Conservation (phyloP, 2,329 filamentous ascomycete genomes). For the Pyrenophora teres region DNA sequence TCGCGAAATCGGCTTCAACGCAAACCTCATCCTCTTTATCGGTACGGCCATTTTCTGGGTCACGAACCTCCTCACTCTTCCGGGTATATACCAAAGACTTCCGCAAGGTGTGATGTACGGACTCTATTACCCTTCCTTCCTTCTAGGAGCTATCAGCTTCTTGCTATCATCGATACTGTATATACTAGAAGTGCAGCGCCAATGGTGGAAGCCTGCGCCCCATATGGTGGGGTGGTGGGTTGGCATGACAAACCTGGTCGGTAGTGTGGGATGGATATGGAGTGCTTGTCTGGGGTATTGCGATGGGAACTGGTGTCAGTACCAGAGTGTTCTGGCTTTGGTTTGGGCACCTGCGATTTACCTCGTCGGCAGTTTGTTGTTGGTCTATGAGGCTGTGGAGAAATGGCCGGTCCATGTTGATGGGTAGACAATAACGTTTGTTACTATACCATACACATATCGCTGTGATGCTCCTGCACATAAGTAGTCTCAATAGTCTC, state of each 20-base stretch:
- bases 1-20: background rate
- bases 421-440: background rate
- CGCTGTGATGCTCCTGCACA: too few species aligned
- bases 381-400: constrained; percentile 1
- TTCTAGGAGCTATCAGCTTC: background rate
- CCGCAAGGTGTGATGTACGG: too few species aligned
- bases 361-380: background rate
- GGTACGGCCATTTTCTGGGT: background rate
- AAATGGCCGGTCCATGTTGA: background rate
- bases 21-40: background rate
- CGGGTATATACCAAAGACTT: too few species aligned
- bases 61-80: background rate
- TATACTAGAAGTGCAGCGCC: background rate
- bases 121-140: too few species aligned
- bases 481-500: too few species aligned
- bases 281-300: background rate
- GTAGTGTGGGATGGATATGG: background rate
- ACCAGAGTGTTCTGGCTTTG: background rate
- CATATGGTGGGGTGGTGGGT: background rate
- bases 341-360: background rate
- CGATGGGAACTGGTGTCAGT: background rate
- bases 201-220: background rate
- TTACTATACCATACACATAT: too few species aligned
- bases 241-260: background rate
- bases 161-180: background rate